Base-by-base conservation (phyloP, 1,284 basidiomycete species). In the Ustilago nuda region DNA sequence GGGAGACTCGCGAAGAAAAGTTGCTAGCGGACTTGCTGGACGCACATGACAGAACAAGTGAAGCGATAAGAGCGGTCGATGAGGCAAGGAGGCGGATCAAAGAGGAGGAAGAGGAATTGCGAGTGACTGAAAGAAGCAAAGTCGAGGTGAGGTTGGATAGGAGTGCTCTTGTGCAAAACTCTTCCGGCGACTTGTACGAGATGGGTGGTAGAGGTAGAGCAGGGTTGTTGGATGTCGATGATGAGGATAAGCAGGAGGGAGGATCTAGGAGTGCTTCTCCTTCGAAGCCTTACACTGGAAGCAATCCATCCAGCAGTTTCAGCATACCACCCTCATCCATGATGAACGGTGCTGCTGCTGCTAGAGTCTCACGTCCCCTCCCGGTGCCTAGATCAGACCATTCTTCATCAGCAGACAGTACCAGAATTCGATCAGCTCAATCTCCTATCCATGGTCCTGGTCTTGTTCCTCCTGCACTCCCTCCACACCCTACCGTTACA, bases 11-110 rank as follows among this genome's bases (percentile, higher is more conserved):
- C 30, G 78, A 78, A 27, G 81, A 82, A 50, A 35, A n/a, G 15
- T 43, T 83, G 41, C 50, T 83, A 4, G 81, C 71, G 9, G 80
- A 82, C 59, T 33, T 83, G 23, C 32, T 80, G 8, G 76, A 80
- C n/a, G 71, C 81, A 3, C 74, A 79, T 53, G 80, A 76, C 15
- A 39, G 70, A 36, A 50, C 78, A 4, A 50, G 63, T 12, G 71
- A 73, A 50, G 76, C 76, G 1, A 32, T 63, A 11, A 51, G 50
- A 3, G 51, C 69, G 65, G 65, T 79, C 4, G 78, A 78, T 30
- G 77, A 82, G 27, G 72, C 72, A 13, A 61, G 67, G 13, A 45
- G 61, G 8, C 39, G 59, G 5, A 17, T 70, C 4, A 53, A 56
- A 33, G 79, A 81, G 35, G 79, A 82, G 30, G 79, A 78, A 15